These are phyloP conservation scores for Tolypocladium cylindrosporum DNA, from an alignment of 2,329 filamentous ascomycete genomes.

Conservation along the genomic window DNA sequence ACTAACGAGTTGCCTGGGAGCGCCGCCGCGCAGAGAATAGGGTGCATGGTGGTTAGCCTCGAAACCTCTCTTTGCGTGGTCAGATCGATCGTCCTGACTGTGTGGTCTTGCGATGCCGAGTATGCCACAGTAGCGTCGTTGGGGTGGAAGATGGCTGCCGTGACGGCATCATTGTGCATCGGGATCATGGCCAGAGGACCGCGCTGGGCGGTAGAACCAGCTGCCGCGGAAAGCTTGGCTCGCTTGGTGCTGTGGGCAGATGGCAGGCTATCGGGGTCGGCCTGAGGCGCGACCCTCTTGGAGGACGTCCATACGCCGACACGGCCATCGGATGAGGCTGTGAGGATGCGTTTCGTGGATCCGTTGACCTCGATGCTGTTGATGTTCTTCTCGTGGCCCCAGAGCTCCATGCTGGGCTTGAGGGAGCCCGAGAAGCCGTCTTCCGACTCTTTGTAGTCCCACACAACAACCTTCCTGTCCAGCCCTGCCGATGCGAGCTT, in stretches of 20 bases:
- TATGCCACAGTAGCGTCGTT: constrained; percentile 83
- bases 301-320: constrained; percentile 85
- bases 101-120: constrained; percentile 84
- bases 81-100: constrained; percentile 82
- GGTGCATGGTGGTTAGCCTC: constrained; percentile 73
- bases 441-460: constrained; percentile 69
- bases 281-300: constrained; percentile 64
- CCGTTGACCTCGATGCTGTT: constrained; percentile 67
- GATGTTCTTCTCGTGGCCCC: constrained; percentile 68
- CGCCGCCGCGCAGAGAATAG: constrained; percentile 69
- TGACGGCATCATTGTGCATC: constrained; percentile 64
- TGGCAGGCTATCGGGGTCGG: constrained; percentile 59
- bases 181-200: constrained; percentile 68
- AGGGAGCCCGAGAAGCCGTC: constrained; percentile 52
- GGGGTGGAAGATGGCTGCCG: constrained; percentile 75
- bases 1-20: constrained; percentile 55
- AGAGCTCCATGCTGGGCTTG: constrained; percentile 68
- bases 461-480: constrained; percentile 78
- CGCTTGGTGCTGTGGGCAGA: constrained; percentile 62
- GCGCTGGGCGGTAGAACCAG: constrained; percentile 50
- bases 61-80: constrained; percentile 71
- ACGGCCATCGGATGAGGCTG: constrained; percentile 72
- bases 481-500: constrained; percentile 76
- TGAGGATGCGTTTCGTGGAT: constrained; percentile 67
- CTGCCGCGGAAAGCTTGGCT: constrained; percentile 48